phyloP scores from a whole-genome alignment of 345 rosid species.

The Eucalyptus sp. region DNA sequence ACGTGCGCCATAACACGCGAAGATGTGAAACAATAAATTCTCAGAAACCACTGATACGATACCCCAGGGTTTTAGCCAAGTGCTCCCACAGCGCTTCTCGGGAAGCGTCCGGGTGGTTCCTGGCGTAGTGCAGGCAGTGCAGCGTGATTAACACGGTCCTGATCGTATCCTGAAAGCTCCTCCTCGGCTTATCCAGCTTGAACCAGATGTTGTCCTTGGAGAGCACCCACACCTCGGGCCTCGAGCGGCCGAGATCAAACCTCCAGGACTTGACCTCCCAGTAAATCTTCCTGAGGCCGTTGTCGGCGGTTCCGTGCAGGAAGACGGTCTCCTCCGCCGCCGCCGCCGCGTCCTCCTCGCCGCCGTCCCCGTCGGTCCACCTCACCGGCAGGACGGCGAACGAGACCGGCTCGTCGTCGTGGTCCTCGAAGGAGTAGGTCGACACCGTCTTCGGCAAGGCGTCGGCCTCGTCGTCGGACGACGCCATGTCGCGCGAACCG shows the following conservation, averaged over 20 bases:
- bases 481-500: conserved; percentile 18
- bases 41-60: not conserved
- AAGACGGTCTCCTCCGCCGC: conserved; percentile 7
- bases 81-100: conserved; percentile 57
- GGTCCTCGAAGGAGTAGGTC: conserved; percentile 46
- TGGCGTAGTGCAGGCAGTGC: conserved; percentile 44
- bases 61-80: conserved; percentile 51
- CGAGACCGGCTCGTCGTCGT: conserved; percentile 34
- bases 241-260: conserved; percentile 39
- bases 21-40: not conserved
- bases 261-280: conserved; percentile 65
- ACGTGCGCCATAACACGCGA: not conserved
- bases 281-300: conserved; percentile 44
- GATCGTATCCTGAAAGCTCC: conserved; percentile 40
- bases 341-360: not conserved
- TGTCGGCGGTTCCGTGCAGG: conserved; percentile 49
- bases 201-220: conserved; percentile 55
- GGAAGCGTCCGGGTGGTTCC: conserved; percentile 42
- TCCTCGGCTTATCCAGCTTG: conserved; percentile 68
- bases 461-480: conserved; percentile 72
- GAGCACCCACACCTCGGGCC: conserved; percentile 52
- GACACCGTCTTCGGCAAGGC: conserved; percentile 33
- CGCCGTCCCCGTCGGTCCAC: conserved; percentile 27
- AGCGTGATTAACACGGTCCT: conserved; percentile 44
- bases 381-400: conserved; percentile 56